These are phyloP conservation scores for Pinus taeda DNA, from an alignment of 75 land plant genomes.

Conservation along the genomic window DNA sequence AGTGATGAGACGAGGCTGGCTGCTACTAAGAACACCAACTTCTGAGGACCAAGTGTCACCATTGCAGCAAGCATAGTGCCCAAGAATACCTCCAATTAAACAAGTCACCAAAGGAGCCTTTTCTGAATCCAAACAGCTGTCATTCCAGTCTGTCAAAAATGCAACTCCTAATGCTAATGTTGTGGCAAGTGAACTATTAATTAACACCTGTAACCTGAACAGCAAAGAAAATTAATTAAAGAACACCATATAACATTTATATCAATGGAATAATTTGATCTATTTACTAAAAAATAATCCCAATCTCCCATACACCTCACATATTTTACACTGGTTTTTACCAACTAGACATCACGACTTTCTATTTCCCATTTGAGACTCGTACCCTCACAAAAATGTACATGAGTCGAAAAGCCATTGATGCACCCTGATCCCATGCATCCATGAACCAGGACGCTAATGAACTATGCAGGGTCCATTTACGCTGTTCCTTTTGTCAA, in stretches of 20 bases:
- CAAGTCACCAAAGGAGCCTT: slow-evolving; percentile 52
- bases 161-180: slow-evolving; percentile 51
- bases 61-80: slow-evolving; percentile 96
- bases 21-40: slow-evolving; percentile 77
- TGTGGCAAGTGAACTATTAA: slow-evolving; percentile 72
- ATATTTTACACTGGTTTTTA: background rate
- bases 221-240: background rate
- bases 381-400: background rate
- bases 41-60: slow-evolving; percentile 99
- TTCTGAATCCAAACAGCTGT: slow-evolving; percentile 67
- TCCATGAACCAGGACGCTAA: background rate
- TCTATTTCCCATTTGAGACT: background rate
- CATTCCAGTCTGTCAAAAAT: slow-evolving; percentile 47
- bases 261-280: background rate
- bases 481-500: background rate
- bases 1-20: slow-evolving; percentile 81
- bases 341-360: too few relatives aligned
- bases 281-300: too few relatives aligned
- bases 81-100: slow-evolving; percentile 75
- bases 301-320: background rate
- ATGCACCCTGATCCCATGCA: too few relatives aligned
- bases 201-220: slow-evolving; percentile 80
- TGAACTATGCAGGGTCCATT: background rate
- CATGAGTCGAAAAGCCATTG: background rate
- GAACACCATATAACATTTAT: background rate